phyloP scores from a whole-genome alignment of 2,329 filamentous ascomycete genomes.

The Chaetothyriales sp. region DNA sequence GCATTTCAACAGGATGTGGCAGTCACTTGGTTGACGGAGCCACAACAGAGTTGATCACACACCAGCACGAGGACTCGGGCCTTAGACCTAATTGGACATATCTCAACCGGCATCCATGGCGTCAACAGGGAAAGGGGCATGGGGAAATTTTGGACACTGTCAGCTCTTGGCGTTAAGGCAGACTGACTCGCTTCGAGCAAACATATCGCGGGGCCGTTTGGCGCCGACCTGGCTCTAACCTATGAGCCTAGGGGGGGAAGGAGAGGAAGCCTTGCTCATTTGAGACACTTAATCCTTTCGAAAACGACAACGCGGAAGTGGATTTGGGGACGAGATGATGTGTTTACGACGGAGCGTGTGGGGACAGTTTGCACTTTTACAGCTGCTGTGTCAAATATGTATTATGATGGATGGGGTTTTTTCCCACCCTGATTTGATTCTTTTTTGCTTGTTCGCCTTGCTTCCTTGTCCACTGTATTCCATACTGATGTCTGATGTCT shows the following conservation, averaged over 20 bases:
- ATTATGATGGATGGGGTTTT: background rate
- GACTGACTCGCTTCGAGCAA: background rate
- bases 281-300: background rate
- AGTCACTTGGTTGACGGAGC: background rate
- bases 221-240: background rate
- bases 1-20: background rate
- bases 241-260: too few relatives aligned
- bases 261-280: background rate
- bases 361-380: background rate
- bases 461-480: too few relatives aligned
- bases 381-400: background rate
- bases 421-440: background rate
- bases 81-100: background rate
- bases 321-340: background rate
- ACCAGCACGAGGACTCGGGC: background rate
- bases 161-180: background rate
- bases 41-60: background rate
- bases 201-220: background rate
- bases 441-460: too few relatives aligned
- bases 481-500: too few relatives aligned
- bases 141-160: background rate
- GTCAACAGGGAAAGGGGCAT: background rate
- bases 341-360: background rate
- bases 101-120: background rate
- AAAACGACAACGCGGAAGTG: background rate